Percentiles rank a stretch among this genome's conserved stretches.
phyloP scores from a whole-genome alignment of 345 rosid genomes.

The Cardamine resedifolia region DNA sequence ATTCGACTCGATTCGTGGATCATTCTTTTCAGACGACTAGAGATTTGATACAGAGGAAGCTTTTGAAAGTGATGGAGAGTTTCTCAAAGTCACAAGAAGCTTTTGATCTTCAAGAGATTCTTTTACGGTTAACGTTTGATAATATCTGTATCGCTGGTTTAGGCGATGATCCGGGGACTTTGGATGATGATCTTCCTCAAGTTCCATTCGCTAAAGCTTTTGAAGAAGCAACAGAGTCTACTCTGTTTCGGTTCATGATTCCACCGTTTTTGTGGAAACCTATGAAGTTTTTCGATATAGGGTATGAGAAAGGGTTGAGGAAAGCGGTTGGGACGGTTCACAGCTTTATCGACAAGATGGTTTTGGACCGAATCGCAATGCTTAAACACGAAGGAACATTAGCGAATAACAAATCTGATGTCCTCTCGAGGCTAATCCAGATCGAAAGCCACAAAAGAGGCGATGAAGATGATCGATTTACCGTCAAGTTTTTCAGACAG shows the following conservation, averaged over 20 bases:
- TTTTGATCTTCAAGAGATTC: slow-evolving; percentile 74
- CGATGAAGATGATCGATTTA: slow-evolving; percentile 29
- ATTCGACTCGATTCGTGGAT: slow-evolving; percentile 53
- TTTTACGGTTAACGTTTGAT: slow-evolving; percentile 73
- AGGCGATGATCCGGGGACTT: slow-evolving; percentile 72
- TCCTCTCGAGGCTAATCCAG: slow-evolving; percentile 62
- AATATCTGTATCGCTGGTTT: slow-evolving; percentile 66
- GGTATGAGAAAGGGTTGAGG: slow-evolving; percentile 59
- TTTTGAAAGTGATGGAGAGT: slow-evolving; percentile 49
- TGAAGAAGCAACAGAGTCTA: slow-evolving; percentile 74
- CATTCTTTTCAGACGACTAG: slow-evolving; percentile 51
- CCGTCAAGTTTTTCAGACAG: slow-evolving; percentile 52
- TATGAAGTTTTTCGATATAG: slow-evolving; percentile 54
- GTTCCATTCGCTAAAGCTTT: slow-evolving; percentile 78
- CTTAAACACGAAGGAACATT: slow-evolving; percentile 35
- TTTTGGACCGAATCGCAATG: slow-evolving; percentile 41
- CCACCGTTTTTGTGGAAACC: slow-evolving; percentile 75
- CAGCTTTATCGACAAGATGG: slow-evolving; percentile 50
- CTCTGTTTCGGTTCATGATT: slow-evolving; percentile 56
- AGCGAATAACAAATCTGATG: slow-evolving; percentile 46
- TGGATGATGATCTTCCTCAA: slow-evolving; percentile 53
- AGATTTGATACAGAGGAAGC: slow-evolving; percentile 56
- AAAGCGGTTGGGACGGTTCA: slow-evolving; percentile 61
- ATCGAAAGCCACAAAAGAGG: slow-evolving; percentile 32
- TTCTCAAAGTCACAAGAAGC: slow-evolving; percentile 38